These are phyloP conservation scores for Cladorrhinum sp. DNA, from an alignment of 2,329 filamentous ascomycete species.

Conservation along the genomic window DNA sequence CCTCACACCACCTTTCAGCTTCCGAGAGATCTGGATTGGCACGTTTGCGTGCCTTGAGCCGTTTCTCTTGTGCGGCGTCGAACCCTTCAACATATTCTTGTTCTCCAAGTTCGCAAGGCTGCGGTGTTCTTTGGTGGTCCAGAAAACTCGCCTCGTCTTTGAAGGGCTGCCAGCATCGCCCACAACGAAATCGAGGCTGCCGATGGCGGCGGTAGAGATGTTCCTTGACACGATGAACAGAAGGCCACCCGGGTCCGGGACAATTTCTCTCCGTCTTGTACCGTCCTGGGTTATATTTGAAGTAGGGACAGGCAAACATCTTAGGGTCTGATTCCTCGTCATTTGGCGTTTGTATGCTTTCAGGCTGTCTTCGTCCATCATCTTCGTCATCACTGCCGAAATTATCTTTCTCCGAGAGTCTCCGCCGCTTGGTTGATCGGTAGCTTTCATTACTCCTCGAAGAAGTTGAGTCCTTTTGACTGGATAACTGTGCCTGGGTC, in stretches of 20 bases:
- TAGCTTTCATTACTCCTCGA: no score
- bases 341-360: neutral
- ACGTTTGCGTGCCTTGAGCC: neutral
- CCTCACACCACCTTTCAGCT: neutral
- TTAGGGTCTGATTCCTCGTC: neutral
- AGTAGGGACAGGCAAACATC: neutral
- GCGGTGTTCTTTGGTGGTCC: neutral
- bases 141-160: neutral
- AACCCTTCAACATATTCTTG: neutral
- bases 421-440: no score
- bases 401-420: no score
- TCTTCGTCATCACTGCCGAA: no score
- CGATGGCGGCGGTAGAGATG: neutral
- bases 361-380: no score
- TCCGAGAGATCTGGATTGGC: neutral
- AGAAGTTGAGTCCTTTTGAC: no score
- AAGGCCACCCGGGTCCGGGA: neutral
- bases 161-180: neutral
- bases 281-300: neutral
- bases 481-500: no score
- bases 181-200: neutral
- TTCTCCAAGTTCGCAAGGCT: neutral
- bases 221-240: neutral
- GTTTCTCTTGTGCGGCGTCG: neutral
- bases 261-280: neutral